These are phyloP conservation scores for Gamsiella multidivaricata DNA, from an alignment of 192 early-diverging fungal species.

Conservation along the genomic window DNA sequence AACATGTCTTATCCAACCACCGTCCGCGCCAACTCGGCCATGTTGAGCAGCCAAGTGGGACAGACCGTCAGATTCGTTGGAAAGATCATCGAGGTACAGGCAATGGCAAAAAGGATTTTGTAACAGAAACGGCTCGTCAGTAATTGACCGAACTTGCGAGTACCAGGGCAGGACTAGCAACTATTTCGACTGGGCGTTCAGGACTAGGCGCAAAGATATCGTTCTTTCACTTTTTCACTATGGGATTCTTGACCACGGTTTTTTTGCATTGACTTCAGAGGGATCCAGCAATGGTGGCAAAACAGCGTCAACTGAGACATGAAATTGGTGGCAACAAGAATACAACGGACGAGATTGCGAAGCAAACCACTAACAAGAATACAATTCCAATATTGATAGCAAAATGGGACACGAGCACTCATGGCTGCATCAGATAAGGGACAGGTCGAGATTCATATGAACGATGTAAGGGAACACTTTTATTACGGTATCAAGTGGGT, in stretches of 20 bases:
- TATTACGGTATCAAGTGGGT: too few relatives aligned
- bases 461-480: constrained; percentile 9
- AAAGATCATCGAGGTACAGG: constrained; percentile 61
- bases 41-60: constrained; percentile 60
- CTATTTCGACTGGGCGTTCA: too few relatives aligned
- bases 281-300: too few relatives aligned
- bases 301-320: background rate
- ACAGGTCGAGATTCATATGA: constrained; percentile 36
- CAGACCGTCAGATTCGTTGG: constrained; percentile 66
- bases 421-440: constrained; percentile 29
- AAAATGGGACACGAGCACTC: constrained; percentile 28
- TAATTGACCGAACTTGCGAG: too few relatives aligned
- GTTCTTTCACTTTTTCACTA: too few relatives aligned
- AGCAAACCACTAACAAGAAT: background rate
- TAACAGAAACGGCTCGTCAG: too few relatives aligned
- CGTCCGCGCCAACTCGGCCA: constrained; percentile 66
- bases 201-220: too few relatives aligned
- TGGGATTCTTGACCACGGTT: too few relatives aligned
- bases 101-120: background rate
- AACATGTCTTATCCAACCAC: constrained; percentile 52
- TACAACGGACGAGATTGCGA: background rate
- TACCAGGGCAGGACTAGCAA: too few relatives aligned
- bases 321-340: background rate
- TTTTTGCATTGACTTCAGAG: too few relatives aligned
- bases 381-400: background rate